phyloP scores from a whole-genome alignment of 495 filamentous ascomycete species.

The Melanomma pulvis-pyrius region DNA sequence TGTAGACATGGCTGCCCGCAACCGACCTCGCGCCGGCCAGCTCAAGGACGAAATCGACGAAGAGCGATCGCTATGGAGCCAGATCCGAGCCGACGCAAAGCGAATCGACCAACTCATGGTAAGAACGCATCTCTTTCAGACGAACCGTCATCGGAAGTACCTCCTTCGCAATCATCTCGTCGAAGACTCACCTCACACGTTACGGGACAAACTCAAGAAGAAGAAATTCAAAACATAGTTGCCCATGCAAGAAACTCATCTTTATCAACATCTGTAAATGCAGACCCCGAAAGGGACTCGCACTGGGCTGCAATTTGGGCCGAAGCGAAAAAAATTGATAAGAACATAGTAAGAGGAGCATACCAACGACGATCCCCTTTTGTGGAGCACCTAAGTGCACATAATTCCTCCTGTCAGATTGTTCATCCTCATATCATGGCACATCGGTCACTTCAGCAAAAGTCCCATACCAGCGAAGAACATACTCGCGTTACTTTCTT shows the following conservation, averaged over 20 bases:
- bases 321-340: background rate
- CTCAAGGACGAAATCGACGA: conserved; percentile 57
- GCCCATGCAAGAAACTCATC: too few species aligned
- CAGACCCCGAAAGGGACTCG: too few species aligned
- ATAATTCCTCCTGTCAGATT: too few species aligned
- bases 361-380: background rate
- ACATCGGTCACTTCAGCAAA: background rate
- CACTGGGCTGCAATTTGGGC: too few species aligned
- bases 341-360: background rate
- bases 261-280: too few species aligned
- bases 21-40: conserved; percentile 46
- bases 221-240: too few species aligned
- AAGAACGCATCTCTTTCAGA: background rate
- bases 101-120: conserved; percentile 45
- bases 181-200: too few species aligned
- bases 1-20: conserved; percentile 49
- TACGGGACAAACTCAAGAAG: too few species aligned
- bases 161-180: background rate
- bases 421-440: background rate
- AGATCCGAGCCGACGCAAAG: conserved; percentile 59
- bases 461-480: too few species aligned
- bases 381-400: too few species aligned
- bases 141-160: background rate
- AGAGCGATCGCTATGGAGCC: conserved; percentile 66
- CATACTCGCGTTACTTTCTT: background rate